Evolutionary conservation across 176 grass and related monocot genomes (phyloP), one percentile per base, ranked within the genome.

Genomic region (Poa pratensis): DNA sequence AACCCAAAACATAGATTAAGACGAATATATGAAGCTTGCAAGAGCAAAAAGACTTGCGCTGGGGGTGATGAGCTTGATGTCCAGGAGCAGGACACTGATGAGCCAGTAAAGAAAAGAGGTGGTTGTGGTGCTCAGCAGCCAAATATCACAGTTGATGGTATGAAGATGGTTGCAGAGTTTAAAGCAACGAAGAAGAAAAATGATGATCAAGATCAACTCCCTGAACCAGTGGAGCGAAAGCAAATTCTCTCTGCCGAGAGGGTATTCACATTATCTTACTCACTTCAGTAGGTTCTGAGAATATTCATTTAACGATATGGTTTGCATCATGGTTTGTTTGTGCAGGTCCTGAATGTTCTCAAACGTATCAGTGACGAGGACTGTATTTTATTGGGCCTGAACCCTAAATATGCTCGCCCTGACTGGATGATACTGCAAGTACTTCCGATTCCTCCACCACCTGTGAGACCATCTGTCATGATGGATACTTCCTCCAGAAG

Each of bases 381-480:
- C 80, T 98, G 96, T 67, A 75, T 98, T 58, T 69, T 98, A 42
- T 89, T 98, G 80, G 96, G 96, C 37, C 54, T 95, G 66, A 94
- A 90, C 82, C 89, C 96, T 39, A 98, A 98, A 79, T 98, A 81
- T 89, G 96, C 96, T 50, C 96, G 96, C n/a, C 96, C 96, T 20
- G 96, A 98, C 85, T 98, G 96, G 96, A 98, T 98, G 96, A 98
- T 95, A 87, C 68, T 98, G 46, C 96, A 98, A 95, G 96, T 98
- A 46, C 91, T 98, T 84, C 96, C 96, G 19, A 93, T 98, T 82
- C 96, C 96, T 73, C 96, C 96, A 57, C 96, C 93, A 68, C 96
- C 96, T 85, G 96, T 98, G 76, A 94, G 96, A 85, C 96, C 96
- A 87, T 98, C 96, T 87, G 96, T 98, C 48, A 98, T 98, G 96